Percentiles rank a stretch among this genome's conserved stretches.
phyloP scores from a whole-genome alignment of 306 rosid species.

The Dicorynia guianensis region DNA sequence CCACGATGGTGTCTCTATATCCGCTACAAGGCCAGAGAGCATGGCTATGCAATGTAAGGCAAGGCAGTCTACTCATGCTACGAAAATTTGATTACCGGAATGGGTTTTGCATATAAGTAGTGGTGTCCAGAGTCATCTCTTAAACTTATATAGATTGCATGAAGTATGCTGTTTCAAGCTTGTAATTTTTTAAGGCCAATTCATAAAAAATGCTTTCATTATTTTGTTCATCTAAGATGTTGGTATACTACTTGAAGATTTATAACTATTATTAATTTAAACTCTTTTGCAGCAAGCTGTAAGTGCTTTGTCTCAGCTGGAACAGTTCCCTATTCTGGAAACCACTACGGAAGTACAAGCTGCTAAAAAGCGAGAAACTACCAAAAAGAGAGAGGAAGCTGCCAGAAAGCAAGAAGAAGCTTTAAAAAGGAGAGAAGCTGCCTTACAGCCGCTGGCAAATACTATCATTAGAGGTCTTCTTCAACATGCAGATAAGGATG shows the following conservation, averaged over 20 bases:
- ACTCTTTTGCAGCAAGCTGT: constrained; percentile 68
- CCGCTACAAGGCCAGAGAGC: not conserved
- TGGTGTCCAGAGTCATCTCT: not conserved
- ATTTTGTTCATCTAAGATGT: constrained; percentile 4
- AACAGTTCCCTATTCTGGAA: constrained; percentile 59
- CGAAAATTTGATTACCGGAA: not conserved
- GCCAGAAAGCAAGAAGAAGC: constrained; percentile 31
- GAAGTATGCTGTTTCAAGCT: not conserved
- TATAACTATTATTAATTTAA: constrained; percentile 1
- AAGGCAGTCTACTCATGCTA: not conserved
- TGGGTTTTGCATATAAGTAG: not conserved
- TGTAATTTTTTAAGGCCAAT: not conserved
- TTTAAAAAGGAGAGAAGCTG: constrained; percentile 39
- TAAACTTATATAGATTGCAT: not conserved
- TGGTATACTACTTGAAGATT: not conserved
- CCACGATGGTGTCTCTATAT: not conserved
- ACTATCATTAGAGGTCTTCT: constrained; percentile 60
- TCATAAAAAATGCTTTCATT: not conserved
- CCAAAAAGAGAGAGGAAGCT: constrained; percentile 49
- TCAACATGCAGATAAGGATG: constrained; percentile 77
- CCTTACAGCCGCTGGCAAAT: constrained; percentile 60
- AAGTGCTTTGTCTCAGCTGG: constrained; percentile 64
- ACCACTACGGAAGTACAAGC: constrained; percentile 45
- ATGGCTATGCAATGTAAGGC: not conserved
- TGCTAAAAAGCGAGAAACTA: constrained; percentile 46